Base-by-base conservation (phyloP, 2,329 filamentous ascomycete genomes). In the Aspergillus novoparasiticus region DNA sequence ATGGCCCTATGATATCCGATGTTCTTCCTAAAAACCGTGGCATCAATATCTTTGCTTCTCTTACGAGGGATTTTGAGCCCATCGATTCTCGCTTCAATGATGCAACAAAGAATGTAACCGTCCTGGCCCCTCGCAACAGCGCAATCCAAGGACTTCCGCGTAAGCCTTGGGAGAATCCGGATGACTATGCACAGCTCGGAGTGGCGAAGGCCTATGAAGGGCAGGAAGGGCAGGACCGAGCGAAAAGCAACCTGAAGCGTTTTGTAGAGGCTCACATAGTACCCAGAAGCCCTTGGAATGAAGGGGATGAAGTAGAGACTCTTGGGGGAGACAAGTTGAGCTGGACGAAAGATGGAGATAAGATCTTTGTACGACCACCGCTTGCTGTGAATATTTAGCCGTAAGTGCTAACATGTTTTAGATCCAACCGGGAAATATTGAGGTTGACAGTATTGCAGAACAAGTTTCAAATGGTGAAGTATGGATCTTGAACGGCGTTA, bases 221-320 rank as follows among this genome's bases (percentile, higher is more conserved):
- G 0, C 81, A 84, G 1, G 86, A 87, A 19, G 94, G 93, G 0
- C 86, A 90, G 72, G 89, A 93, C 61, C 85, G 93, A 57, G 94
- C 95, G 9, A 85, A 88, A 65, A 81, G 81, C 68, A 98, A 98
- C 72, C 76, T 98, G 66, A 84, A 85, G 72, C 83, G 86, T 45
- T 98, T 98, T 76, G 92, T 96, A 1, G 90, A 96, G 80, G 90
- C 90, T 53, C 95, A 99, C 79, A 84, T 97, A 59, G 85, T 98
- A 5, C 84, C 88, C 0, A 78, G 79, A 5, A 91, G 87, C 72
- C 93, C 93, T 0, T 98, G 94, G 94, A 78, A 81, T 30, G 87
- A 91, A 69, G 82, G 83, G 3, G 80, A 85, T 66, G 93, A 89
- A 78, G 83, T 86, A 0, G 85, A 88, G 80, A 91, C 91, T 0